Evolutionary conservation across 2,329 filamentous ascomycete genomes (phyloP).

Genomic region (Exophiala calicioides): DNA sequence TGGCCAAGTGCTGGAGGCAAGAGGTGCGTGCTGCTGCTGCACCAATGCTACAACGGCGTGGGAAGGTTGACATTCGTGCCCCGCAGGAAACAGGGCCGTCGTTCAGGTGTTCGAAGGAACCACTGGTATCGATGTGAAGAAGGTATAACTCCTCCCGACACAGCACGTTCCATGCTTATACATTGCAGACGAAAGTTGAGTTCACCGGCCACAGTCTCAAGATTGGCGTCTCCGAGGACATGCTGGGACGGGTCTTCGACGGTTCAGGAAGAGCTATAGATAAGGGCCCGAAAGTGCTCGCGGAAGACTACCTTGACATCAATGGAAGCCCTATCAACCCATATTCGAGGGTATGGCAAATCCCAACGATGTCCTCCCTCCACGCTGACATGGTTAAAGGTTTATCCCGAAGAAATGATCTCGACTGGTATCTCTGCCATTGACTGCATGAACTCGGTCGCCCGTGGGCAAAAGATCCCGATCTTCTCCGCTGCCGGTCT

Average conservation of each 20-base stretch:
- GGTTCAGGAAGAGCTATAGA: conserved; percentile 97
- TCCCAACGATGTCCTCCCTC: background rate
- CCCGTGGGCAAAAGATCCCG: conserved; percentile 98
- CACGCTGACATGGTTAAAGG: conserved; percentile 53
- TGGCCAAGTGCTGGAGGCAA: conserved; percentile 94
- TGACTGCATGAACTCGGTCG: conserved; percentile 97
- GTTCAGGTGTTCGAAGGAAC: conserved; percentile 99
- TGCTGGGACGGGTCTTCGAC: conserved; percentile 98
- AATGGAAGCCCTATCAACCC: conserved; percentile 99
- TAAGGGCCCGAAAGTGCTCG: conserved; percentile 96
- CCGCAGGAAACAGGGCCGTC: conserved; percentile 81
- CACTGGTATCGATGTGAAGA: conserved; percentile 97
- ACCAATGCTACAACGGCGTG: background rate
- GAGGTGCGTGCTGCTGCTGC: conserved; percentile 64
- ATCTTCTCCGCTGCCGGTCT: conserved; percentile 99
- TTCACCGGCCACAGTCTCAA: conserved; percentile 97
- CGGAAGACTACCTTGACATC: conserved; percentile 98
- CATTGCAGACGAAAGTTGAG: conserved; percentile 84
- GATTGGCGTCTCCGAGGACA: conserved; percentile 98
- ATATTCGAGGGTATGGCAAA: conserved; percentile 76
- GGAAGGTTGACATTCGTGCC: conserved; percentile 17
- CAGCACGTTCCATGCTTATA: conserved; percentile 30
- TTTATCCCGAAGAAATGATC: conserved; percentile 99
- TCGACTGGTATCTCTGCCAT: conserved; percentile 99
- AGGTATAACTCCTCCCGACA: conserved; percentile 56